Conservation (phyloP, 2,329 filamentous ascomycete species). For the Fusarium fracticaudum region DNA sequence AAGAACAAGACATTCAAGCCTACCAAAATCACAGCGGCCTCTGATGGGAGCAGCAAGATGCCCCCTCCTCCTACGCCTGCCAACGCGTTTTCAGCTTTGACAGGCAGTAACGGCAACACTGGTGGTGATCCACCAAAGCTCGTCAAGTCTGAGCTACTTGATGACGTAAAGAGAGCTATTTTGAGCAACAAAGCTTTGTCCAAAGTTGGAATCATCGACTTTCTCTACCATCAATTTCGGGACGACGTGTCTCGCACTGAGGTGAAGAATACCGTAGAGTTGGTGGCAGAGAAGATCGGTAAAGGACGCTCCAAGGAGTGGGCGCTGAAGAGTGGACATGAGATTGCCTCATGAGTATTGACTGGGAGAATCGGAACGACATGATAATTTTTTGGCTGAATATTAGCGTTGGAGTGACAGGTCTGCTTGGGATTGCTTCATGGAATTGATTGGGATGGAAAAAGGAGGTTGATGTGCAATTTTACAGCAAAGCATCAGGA, state of each 20-base stretch:
- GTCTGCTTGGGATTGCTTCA: constrained; percentile 36
- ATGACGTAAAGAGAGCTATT: constrained; percentile 55
- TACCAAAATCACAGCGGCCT: constrained; percentile 4
- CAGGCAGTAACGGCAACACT: constrained; percentile 18
- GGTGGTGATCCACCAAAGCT: constrained; percentile 42
- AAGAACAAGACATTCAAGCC: constrained; percentile 42
- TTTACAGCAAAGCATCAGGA: constrained; percentile 11
- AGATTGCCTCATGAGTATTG: constrained; percentile 43
- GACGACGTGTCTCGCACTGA: constrained; percentile 50
- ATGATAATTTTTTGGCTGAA: constrained; percentile 37
- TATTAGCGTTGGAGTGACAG: constrained; percentile 43
- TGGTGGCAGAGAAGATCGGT: constrained; percentile 53
- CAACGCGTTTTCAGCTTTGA: constrained; percentile 52
- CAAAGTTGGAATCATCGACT: constrained; percentile 54
- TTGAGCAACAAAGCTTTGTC: constrained; percentile 52
- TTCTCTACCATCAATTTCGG: constrained; percentile 52
- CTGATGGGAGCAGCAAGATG: constrained; percentile 42
- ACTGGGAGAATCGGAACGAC: constrained; percentile 10
- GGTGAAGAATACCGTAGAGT: constrained; percentile 55
- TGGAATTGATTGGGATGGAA: constrained; percentile 26
- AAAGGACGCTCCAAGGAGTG: constrained; percentile 51
- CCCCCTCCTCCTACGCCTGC: constrained; percentile 46
- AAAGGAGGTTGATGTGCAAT: constrained; percentile 24
- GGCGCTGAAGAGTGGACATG: constrained; percentile 53
- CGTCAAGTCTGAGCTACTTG: constrained; percentile 52